phyloP scores from a whole-genome alignment of 129 eudicot species.

The Escallonia herrerae region DNA sequence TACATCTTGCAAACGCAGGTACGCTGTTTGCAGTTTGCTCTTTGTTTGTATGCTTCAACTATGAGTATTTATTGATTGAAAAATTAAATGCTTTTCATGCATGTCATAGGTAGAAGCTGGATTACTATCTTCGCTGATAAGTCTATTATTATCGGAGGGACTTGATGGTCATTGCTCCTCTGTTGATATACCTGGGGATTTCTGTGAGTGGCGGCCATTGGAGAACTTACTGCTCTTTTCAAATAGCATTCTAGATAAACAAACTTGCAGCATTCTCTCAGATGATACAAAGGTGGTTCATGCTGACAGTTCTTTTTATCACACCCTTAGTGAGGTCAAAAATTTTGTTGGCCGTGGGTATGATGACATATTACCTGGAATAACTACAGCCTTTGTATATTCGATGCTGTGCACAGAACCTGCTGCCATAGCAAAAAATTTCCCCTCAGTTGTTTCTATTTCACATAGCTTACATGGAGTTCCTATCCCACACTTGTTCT shows the following conservation, averaged over 20 bases:
- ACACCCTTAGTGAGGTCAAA: constrained; percentile 36
- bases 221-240: constrained; percentile 45
- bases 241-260: constrained; percentile 29
- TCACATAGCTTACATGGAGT: constrained; percentile 46
- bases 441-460: constrained; percentile 53
- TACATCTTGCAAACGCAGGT: constrained; percentile 93
- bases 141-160: constrained; percentile 37
- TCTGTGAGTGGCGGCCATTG: constrained; percentile 91
- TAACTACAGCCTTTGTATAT: constrained; percentile 42
- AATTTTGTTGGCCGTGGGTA: constrained; percentile 29
- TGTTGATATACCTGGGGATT: constrained; percentile 23
- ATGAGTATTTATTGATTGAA: too few relatives aligned
- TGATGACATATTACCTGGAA: constrained; percentile 27
- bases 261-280: constrained; percentile 23
- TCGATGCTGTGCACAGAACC: constrained; percentile 59
- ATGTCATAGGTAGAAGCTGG: constrained; percentile 51
- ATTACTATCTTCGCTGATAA: constrained; percentile 53
- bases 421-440: constrained; percentile 39
- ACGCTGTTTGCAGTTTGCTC: too few relatives aligned
- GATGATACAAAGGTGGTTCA: constrained; percentile 13
- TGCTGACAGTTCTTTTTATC: constrained; percentile 38
- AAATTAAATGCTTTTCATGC: not conserved
- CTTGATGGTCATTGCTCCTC: constrained; percentile 19
- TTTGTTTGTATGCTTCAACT: not conserved
- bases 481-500: constrained; percentile 44